phyloP scores from a whole-genome alignment of 2,329 filamentous ascomycete genomes.

The Penicillium expansum region DNA sequence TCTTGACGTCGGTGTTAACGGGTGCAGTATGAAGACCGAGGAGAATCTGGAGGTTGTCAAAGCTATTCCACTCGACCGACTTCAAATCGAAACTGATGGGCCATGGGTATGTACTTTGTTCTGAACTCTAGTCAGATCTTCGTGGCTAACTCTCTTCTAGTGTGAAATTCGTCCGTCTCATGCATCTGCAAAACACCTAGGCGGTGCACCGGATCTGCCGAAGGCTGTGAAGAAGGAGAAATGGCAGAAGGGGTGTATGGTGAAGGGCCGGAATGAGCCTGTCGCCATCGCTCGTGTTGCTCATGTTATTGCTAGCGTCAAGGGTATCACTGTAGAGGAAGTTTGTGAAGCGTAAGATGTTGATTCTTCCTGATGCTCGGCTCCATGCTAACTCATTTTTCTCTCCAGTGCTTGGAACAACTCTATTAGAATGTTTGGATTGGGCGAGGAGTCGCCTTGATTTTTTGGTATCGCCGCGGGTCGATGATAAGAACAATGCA shows the following conservation, averaged over 20 bases:
- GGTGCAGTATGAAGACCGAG: conserved; percentile 90
- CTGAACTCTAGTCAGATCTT: neutral
- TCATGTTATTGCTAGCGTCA: conserved; percentile 83
- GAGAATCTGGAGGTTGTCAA: conserved; percentile 86
- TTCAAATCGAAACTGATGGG: conserved; percentile 96
- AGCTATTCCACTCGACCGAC: conserved; percentile 69
- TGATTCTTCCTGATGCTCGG: neutral
- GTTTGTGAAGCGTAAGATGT: conserved; percentile 71
- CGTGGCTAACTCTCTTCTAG: conserved; percentile 35
- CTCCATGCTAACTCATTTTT: conserved; percentile 22
- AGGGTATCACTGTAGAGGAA: conserved; percentile 73
- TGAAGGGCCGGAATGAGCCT: conserved; percentile 94
- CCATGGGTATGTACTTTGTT: conserved; percentile 61
- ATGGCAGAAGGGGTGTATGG: conserved; percentile 81
- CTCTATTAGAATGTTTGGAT: conserved; percentile 73
- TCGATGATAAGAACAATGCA: neutral
- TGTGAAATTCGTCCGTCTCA: conserved; percentile 91
- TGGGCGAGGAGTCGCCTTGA: conserved; percentile 50
- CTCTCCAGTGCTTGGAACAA: conserved; percentile 69
- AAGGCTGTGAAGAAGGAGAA: conserved; percentile 95
- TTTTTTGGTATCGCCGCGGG: neutral
- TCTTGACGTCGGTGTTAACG: conserved; percentile 91
- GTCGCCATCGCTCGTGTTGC: conserved; percentile 83
- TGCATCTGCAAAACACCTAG: conserved; percentile 72
- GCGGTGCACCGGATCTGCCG: conserved; percentile 68